phyloP scores from a whole-genome alignment of 2,329 filamentous ascomycete species.

The Xylaria sp. region DNA sequence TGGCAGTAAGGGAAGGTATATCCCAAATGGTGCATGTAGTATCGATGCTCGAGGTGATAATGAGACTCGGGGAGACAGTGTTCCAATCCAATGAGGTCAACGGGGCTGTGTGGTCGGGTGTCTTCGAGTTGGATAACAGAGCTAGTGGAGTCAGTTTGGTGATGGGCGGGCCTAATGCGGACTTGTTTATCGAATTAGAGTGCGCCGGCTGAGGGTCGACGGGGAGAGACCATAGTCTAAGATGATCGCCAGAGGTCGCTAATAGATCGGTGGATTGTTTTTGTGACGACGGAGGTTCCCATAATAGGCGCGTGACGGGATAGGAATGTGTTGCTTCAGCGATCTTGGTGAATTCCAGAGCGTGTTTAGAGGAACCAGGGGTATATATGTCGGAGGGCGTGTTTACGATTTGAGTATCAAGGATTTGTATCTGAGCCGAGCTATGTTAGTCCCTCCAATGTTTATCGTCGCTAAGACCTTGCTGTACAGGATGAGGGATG shows the following conservation, averaged over 20 bases:
- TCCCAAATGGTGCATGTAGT: conserved; percentile 99
- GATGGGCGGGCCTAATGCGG: conserved; percentile 61
- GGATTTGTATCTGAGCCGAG: conserved; percentile 82
- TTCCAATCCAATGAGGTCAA: conserved; percentile 98
- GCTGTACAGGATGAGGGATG: background rate
- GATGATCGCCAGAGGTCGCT: conserved; percentile 92
- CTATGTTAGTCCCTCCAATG: conserved; percentile 17
- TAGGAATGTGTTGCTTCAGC: conserved; percentile 98
- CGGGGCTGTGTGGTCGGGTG: conserved; percentile 95
- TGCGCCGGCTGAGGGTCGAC: conserved; percentile 63
- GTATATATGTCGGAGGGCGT: conserved; percentile 72
- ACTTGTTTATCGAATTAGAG: conserved; percentile 72
- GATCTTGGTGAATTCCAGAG: conserved; percentile 88
- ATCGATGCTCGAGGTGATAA: conserved; percentile 98
- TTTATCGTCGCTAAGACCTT: background rate
- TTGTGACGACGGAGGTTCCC: conserved; percentile 93
- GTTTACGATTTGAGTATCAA: conserved; percentile 80
- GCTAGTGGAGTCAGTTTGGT: conserved; percentile 91
- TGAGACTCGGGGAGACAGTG: conserved; percentile 91
- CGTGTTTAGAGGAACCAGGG: conserved; percentile 73
- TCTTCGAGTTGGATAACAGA: conserved; percentile 95
- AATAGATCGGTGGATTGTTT: conserved; percentile 95
- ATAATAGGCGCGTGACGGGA: conserved; percentile 91
- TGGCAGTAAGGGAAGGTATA: conserved; percentile 95
- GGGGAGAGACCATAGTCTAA: conserved; percentile 92